phyloP scores from a whole-genome alignment of 2,329 filamentous ascomycete genomes.

The Aspergillus pseudotamarii region DNA sequence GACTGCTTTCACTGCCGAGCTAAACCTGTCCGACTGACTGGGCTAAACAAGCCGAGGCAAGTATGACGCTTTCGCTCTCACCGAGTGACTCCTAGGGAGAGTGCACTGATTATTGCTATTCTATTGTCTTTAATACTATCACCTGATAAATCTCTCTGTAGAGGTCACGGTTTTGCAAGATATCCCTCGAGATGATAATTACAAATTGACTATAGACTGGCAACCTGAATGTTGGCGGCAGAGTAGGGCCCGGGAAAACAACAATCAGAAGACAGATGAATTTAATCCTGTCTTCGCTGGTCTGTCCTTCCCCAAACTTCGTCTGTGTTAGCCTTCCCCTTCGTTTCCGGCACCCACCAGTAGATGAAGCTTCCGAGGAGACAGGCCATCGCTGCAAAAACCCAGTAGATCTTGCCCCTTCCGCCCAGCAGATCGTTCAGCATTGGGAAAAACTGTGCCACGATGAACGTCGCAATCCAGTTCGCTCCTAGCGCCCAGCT shows the following conservation, averaged over 20 bases:
- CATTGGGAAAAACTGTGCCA: constrained; percentile 93
- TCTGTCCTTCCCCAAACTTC: constrained; percentile 80
- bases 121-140: neutral
- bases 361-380: constrained; percentile 72
- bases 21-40: neutral
- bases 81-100: neutral
- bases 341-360: constrained; percentile 81
- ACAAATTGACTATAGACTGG: neutral
- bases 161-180: neutral
- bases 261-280: constrained; percentile 14
- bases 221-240: neutral
- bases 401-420: constrained; percentile 82
- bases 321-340: constrained; percentile 77
- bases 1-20: neutral
- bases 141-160: neutral
- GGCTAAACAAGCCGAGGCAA: neutral
- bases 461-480: constrained; percentile 86
- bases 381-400: constrained; percentile 78
- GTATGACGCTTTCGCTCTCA: neutral
- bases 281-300: constrained; percentile 36
- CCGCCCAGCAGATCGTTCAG: constrained; percentile 76
- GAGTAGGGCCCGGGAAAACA: neutral
- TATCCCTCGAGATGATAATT: neutral
- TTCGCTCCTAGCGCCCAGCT: constrained; percentile 85
- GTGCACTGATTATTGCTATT: neutral